phyloP scores from a whole-genome alignment of 2,329 filamentous ascomycete species.

The Diaporthe batatas region DNA sequence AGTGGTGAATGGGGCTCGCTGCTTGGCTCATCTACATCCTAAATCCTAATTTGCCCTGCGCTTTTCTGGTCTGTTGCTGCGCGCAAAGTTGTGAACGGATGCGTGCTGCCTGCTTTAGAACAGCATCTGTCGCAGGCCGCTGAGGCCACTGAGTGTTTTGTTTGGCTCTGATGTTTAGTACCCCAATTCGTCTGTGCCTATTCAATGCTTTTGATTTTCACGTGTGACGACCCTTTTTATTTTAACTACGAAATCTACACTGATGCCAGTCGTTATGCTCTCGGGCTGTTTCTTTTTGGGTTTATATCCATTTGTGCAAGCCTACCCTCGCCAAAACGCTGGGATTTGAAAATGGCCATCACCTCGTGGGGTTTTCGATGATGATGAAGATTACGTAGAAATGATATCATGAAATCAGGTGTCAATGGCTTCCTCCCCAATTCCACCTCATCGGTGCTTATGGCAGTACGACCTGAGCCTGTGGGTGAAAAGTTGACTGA shows the following conservation, averaged over 20 bases:
- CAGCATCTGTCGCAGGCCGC: background rate
- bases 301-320: background rate
- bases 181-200: background rate
- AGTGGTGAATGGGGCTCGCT: background rate
- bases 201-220: too few species aligned
- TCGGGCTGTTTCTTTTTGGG: background rate
- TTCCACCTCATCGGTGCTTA: background rate
- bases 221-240: too few species aligned
- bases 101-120: background rate
- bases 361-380: background rate
- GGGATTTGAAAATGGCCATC: too few species aligned
- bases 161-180: background rate
- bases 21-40: background rate
- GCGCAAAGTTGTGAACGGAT: background rate
- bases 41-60: background rate
- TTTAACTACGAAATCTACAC: too few species aligned
- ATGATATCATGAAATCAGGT: background rate
- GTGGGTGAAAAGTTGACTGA: background rate
- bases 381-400: background rate
- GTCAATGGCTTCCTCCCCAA: background rate
- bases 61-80: background rate
- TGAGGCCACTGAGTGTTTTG: background rate
- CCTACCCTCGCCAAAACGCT: too few species aligned
- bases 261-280: background rate
- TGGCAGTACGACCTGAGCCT: background rate